Evolutionary conservation across 2,329 filamentous ascomycete species (phyloP).

Genomic region (Bisporella sp.): DNA sequence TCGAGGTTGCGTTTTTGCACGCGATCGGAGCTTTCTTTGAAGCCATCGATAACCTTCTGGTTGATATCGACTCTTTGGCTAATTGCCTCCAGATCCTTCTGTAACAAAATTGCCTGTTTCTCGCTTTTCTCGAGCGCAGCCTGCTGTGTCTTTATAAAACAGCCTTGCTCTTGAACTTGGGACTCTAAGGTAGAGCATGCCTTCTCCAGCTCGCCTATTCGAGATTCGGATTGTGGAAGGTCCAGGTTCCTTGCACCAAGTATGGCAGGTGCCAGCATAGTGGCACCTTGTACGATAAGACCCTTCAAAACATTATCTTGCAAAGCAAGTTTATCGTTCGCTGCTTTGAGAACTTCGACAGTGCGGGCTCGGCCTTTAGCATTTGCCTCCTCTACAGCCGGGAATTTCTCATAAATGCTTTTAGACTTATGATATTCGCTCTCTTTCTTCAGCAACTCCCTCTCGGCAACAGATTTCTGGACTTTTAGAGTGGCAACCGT

Average conservation of each 20-base stretch:
- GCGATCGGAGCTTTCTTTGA: no score
- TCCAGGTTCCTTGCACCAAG: neutral
- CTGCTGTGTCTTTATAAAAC: neutral
- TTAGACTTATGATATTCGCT: neutral
- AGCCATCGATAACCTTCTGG: no score
- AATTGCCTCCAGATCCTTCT: neutral
- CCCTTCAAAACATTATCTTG: neutral
- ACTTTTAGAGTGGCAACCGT: neutral
- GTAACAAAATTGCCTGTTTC: no score
- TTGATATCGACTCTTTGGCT: neutral
- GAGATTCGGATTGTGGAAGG: neutral
- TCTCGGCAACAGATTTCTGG: neutral
- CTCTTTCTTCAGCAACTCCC: neutral
- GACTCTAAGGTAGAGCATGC: neutral
- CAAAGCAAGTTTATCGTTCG: neutral
- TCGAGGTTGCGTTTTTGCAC: no score
- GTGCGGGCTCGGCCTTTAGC: neutral
- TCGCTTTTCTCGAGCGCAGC: no score
- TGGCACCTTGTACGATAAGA: neutral
- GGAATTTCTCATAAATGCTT: neutral
- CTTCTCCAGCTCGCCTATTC: neutral
- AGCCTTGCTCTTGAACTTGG: neutral
- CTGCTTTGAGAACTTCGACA: neutral
- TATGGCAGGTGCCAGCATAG: neutral
- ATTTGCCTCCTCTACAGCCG: neutral